phyloP scores from a whole-genome alignment of 768 basidiomycete species.

The Leccinum olivaceopallidum region DNA sequence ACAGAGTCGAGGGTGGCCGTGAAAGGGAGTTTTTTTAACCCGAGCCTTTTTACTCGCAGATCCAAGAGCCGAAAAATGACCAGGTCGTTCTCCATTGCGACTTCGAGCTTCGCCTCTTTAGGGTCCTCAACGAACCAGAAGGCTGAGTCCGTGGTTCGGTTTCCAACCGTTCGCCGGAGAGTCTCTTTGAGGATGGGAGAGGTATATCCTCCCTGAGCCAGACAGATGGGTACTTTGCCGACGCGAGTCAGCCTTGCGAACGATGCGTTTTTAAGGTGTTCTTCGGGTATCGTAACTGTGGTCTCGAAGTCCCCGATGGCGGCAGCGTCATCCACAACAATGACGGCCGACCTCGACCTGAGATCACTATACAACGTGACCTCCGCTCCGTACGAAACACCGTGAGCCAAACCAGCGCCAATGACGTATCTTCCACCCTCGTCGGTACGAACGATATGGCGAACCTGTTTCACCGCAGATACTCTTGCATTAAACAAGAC shows the following conservation, averaged over 20 bases:
- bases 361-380: conserved; percentile 21
- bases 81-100: background rate
- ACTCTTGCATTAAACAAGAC: conserved; percentile 26
- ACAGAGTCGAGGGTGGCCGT: background rate
- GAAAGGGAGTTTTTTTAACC: background rate
- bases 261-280: background rate
- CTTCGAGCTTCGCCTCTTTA: conserved; percentile 6
- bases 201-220: background rate
- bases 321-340: conserved; percentile 11
- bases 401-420: conserved; percentile 28
- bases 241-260: conserved; percentile 1
- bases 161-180: background rate
- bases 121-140: background rate
- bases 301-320: conserved; percentile 18
- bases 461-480: conserved; percentile 9
- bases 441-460: background rate
- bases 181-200: background rate
- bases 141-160: background rate
- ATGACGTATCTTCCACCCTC: conserved; percentile 17
- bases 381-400: conserved; percentile 18
- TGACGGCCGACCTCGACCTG: background rate
- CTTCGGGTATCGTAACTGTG: background rate
- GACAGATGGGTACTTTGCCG: conserved; percentile 2
- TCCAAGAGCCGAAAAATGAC: background rate
- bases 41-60: background rate